phyloP scores from a whole-genome alignment of 2,329 filamentous ascomycete genomes.

The Daldinia sp. region DNA sequence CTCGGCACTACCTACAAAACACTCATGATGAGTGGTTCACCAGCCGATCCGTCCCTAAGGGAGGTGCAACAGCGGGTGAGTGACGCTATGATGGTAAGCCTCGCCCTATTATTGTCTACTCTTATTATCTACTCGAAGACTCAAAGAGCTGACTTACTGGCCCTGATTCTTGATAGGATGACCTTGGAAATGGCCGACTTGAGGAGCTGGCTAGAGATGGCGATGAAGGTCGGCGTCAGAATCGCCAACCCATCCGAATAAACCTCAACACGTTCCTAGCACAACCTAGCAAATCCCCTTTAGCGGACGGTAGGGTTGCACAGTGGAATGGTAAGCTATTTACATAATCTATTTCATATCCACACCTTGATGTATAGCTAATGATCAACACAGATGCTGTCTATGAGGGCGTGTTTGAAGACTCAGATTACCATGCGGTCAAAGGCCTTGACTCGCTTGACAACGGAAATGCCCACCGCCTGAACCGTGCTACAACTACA shows the following conservation, averaged over 20 bases:
- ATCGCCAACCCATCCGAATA: neutral
- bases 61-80: neutral
- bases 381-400: slow-evolving; percentile 38
- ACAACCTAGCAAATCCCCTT: neutral
- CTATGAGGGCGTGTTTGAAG: slow-evolving; percentile 34
- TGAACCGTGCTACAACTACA: neutral
- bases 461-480: slow-evolving; percentile 44
- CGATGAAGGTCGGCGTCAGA: neutral
- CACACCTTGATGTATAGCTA: slow-evolving; percentile 3
- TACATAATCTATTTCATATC: neutral
- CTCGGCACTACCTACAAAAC: neutral
- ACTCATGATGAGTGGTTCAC: slow-evolving; percentile 7
- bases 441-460: slow-evolving; percentile 40
- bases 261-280: neutral
- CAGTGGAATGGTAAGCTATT: slow-evolving; percentile 37
- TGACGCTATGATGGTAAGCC: slow-evolving; percentile 31
- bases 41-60: neutral
- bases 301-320: neutral
- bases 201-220: slow-evolving; percentile 40
- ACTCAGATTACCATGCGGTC: slow-evolving; percentile 41
- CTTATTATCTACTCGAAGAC: neutral
- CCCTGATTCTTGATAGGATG: slow-evolving; percentile 25
- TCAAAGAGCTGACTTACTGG: neutral
- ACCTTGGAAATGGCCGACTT: slow-evolving; percentile 42
- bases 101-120: neutral